Conservation (phyloP, 805 yeast genomes). For the Candida arabinofermentans region DNA sequence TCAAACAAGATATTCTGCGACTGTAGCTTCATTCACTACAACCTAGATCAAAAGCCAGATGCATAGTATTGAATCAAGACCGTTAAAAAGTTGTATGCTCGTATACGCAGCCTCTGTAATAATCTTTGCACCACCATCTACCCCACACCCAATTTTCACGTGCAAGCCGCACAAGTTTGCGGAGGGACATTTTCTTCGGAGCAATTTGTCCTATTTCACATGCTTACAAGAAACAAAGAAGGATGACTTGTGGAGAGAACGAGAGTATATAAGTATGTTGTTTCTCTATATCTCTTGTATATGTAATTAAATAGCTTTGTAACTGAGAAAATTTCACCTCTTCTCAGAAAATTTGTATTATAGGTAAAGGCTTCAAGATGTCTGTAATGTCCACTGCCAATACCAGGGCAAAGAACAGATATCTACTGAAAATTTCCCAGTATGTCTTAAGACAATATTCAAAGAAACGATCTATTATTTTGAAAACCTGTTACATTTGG, state of each 20-base stretch:
- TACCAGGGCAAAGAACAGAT: slow-evolving; percentile 4
- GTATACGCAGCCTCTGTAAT: no score
- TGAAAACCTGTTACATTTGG: slow-evolving; percentile 20
- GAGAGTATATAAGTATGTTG: background rate
- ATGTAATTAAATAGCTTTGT: background rate
- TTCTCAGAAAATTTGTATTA: no score
- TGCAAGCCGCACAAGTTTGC: no score
- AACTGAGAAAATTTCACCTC: background rate
- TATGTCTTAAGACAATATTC: slow-evolving; percentile 17
- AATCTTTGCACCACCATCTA: no score
- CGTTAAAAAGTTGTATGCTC: no score
- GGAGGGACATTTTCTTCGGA: no score
- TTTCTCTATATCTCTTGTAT: background rate
- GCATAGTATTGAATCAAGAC: no score
- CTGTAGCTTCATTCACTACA: no score
- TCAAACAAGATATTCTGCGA: no score
- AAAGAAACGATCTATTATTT: slow-evolving; percentile 18
- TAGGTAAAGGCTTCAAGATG: background rate
- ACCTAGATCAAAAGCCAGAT: no score
- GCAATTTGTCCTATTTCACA: background rate
- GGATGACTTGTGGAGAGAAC: background rate
- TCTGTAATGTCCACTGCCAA: background rate
- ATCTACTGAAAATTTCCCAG: slow-evolving; percentile 10
- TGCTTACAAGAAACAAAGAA: background rate
- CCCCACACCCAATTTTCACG: background rate